A percentile compares a stretch with the other conserved stretches of the same genome.
Conservation (phyloP, 2,329 filamentous ascomycete genomes). For the Pleomassaria siparia region DNA sequence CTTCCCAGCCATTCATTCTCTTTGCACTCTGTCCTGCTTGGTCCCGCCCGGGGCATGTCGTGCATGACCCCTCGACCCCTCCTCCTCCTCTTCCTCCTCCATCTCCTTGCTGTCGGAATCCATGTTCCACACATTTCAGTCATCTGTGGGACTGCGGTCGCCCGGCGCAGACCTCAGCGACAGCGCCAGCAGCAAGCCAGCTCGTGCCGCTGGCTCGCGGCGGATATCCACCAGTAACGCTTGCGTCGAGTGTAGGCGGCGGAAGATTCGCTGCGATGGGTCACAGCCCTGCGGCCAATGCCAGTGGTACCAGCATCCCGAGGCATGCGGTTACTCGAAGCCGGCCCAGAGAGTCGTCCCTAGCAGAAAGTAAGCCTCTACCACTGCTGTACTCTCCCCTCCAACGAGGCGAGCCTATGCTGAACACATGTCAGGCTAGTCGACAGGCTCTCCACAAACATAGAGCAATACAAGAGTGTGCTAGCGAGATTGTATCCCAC, state of each 20-base stretch:
- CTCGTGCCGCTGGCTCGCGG: constrained; percentile 41
- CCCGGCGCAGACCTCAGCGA: constrained; percentile 37
- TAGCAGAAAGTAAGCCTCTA: constrained; percentile 67
- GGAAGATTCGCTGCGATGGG: constrained; percentile 84
- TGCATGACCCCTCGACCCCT: constrained; percentile 8
- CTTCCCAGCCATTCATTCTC: neutral
- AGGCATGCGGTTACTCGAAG: constrained; percentile 79
- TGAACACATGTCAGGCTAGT: constrained; percentile 60
- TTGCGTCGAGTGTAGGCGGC: constrained; percentile 74
- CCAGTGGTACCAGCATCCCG: constrained; percentile 76
- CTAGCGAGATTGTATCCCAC: constrained; percentile 47
- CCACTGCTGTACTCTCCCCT: too few species aligned
- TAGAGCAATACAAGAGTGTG: constrained; percentile 49
- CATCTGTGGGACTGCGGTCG: constrained; percentile 35
- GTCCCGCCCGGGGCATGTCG: constrained; percentile 13
- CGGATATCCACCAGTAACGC: constrained; percentile 59
- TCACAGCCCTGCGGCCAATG: constrained; percentile 81
- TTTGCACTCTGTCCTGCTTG: constrained; percentile 3
- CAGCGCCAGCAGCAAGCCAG: constrained; percentile 35
- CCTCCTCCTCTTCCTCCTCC: constrained; percentile 3
- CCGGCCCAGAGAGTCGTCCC: constrained; percentile 75
- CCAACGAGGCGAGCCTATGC: constrained; percentile 58
- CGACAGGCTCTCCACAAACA: constrained; percentile 55
- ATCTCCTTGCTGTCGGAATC: neutral
- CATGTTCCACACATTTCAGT: constrained; percentile 53